Evolutionary conservation across 305 asterid genomes (phyloP).

Genomic region (Fraxinus latifolia): DNA sequence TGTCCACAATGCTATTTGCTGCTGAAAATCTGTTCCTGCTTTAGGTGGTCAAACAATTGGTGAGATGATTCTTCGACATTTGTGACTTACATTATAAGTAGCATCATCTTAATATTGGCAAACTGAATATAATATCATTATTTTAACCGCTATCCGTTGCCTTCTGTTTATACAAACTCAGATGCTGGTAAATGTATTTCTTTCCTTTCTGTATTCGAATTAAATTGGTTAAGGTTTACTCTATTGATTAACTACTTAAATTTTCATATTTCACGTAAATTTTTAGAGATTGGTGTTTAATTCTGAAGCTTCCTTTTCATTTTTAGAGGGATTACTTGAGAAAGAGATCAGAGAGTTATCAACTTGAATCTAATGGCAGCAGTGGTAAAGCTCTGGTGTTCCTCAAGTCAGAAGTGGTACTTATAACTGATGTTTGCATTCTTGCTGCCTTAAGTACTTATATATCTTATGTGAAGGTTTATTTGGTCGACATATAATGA

Average conservation of each 20-base stretch:
- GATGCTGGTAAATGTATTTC: background rate
- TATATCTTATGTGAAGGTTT: slow-evolving; percentile 50
- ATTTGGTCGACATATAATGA: slow-evolving; percentile 57
- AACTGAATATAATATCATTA: background rate
- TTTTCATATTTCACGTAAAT: slow-evolving; percentile 7
- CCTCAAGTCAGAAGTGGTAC: slow-evolving; percentile 20
- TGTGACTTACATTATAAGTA: background rate
- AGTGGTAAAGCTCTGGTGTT: slow-evolving; percentile 41
- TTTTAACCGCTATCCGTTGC: background rate
- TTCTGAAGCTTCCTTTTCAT: slow-evolving; percentile 23
- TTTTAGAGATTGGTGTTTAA: slow-evolving; percentile 11
- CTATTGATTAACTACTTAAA: background rate
- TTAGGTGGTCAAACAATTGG: background rate
- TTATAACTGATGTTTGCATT: slow-evolving; percentile 12
- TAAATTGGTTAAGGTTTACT: slow-evolving; percentile 1
- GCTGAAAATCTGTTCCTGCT: background rate
- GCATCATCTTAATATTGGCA: background rate
- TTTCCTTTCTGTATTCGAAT: background rate
- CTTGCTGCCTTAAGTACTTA: slow-evolving; percentile 25
- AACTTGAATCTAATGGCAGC: slow-evolving; percentile 62
- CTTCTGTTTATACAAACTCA: background rate
- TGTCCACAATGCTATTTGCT: background rate
- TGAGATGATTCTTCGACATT: background rate
- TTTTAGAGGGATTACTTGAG: slow-evolving; percentile 61
- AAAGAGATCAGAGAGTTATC: slow-evolving; percentile 62